Evolutionary conservation across 192 early-diverging fungal genomes (phyloP).

Genomic region (Lunasporangiospora selenospora): DNA sequence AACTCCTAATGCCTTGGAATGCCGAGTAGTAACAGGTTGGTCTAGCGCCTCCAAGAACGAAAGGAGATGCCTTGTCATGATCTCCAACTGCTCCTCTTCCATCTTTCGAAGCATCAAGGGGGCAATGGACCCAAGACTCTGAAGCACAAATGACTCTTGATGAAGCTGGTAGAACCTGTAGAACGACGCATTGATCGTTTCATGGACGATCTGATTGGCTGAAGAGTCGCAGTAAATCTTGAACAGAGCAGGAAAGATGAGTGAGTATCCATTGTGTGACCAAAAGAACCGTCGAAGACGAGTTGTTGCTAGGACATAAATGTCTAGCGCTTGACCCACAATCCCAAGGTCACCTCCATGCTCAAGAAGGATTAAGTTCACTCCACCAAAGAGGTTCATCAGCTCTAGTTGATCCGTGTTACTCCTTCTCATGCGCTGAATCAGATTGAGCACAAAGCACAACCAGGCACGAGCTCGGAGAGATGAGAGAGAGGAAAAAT

Average conservation of each 20-base stretch:
- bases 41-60: conserved; percentile 56
- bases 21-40: conserved; percentile 9
- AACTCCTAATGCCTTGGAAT: conserved; percentile 44
- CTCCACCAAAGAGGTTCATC: conserved; percentile 53
- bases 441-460: conserved; percentile 55
- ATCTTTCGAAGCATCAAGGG: conserved; percentile 54
- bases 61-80: conserved; percentile 53
- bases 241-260: conserved; percentile 60
- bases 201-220: conserved; percentile 33
- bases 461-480: conserved; percentile 61
- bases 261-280: conserved; percentile 57
- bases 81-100: conserved; percentile 38
- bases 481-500: conserved; percentile 36
- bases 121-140: conserved; percentile 57
- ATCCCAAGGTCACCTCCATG: conserved; percentile 58
- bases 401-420: conserved; percentile 58
- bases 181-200: conserved; percentile 56
- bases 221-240: conserved; percentile 60
- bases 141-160: conserved; percentile 65
- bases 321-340: conserved; percentile 54
- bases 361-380: conserved; percentile 56
- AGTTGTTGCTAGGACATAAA: conserved; percentile 55
- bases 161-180: conserved; percentile 60
- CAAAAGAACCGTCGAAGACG: conserved; percentile 59
- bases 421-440: conserved; percentile 57